These are phyloP conservation scores for Suhomyces chickasaworum DNA, from an alignment of 1,139 yeast species.

Conservation along the genomic window DNA sequence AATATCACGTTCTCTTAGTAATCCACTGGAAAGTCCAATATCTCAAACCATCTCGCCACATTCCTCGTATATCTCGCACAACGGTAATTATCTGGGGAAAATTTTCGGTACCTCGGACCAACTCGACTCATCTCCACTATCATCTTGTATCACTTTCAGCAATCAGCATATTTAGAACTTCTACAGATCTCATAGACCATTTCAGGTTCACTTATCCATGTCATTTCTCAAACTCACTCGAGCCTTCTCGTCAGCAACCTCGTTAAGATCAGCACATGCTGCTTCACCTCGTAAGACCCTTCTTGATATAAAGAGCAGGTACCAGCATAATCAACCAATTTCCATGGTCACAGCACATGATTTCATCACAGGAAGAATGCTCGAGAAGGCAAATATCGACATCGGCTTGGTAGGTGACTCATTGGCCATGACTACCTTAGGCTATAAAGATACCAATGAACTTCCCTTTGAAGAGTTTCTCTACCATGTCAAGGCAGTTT, in stretches of 20 bases:
- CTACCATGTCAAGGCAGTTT: constrained; percentile 74
- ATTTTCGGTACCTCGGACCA: constrained; percentile 3
- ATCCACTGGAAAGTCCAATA: no score
- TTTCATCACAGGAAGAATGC: constrained; percentile 71
- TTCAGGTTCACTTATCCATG: background rate
- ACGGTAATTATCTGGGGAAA: constrained; percentile 4
- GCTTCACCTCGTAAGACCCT: constrained; percentile 31
- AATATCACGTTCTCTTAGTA: no score
- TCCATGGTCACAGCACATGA: constrained; percentile 88
- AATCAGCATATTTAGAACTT: background rate
- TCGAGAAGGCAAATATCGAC: constrained; percentile 70
- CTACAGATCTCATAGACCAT: background rate
- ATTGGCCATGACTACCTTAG: constrained; percentile 86
- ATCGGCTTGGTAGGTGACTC: constrained; percentile 87
- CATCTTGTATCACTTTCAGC: background rate
- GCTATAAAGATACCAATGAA: constrained; percentile 76
- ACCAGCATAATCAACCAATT: constrained; percentile 53
- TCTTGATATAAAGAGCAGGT: constrained; percentile 45
- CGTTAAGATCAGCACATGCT: constrained; percentile 17
- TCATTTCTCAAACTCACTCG: background rate
- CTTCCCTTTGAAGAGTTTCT: constrained; percentile 76
- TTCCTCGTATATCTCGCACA: constrained; percentile 2
- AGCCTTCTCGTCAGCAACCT: constrained; percentile 14
- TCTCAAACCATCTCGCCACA: background rate
- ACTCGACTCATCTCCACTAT: background rate